Evolutionary conservation across 768 basidiomycete genomes (phyloP).

Genomic region (Termitomyces sp.): DNA sequence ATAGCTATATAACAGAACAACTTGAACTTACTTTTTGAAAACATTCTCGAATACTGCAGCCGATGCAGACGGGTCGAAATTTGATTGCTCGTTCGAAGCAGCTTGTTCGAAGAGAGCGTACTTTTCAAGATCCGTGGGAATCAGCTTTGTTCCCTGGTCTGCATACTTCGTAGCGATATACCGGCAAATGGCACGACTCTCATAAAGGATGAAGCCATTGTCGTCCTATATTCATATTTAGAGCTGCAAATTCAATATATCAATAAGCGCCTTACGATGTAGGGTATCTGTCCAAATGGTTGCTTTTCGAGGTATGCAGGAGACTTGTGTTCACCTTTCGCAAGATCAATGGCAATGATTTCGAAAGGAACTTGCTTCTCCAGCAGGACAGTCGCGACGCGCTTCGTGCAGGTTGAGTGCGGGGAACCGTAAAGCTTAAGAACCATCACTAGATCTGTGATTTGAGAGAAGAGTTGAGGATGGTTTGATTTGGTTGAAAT

Average conservation of each 20-base stretch:
- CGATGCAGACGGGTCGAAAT: conserved; percentile 47
- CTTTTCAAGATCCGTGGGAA: conserved; percentile 36
- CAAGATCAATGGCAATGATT: conserved; percentile 33
- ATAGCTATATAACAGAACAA: neutral
- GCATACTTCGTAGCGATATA: conserved; percentile 48
- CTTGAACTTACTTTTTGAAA: conserved; percentile 38
- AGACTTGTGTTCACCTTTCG: conserved; percentile 35
- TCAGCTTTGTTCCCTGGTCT: conserved; percentile 40
- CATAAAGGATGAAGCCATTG: conserved; percentile 22
- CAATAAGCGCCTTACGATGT: conserved; percentile 17
- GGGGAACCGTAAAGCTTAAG: conserved; percentile 38
- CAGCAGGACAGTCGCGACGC: conserved; percentile 35
- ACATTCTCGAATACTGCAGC: conserved; percentile 41
- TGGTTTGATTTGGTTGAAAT: neutral
- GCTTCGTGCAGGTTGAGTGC: conserved; percentile 39
- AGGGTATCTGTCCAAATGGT: conserved; percentile 45
- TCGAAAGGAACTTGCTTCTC: conserved; percentile 48
- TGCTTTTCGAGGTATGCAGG: conserved; percentile 32
- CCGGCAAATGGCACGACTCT: conserved; percentile 44
- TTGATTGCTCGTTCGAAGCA: conserved; percentile 41
- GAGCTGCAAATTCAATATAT: neutral
- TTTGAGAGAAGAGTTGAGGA: neutral
- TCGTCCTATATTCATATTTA: conserved; percentile 12
- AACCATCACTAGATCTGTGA: conserved; percentile 26
- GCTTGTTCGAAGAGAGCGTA: conserved; percentile 48